Conservation (phyloP, 495 filamentous ascomycete genomes). For the Aspergillus incahuasiensis region DNA sequence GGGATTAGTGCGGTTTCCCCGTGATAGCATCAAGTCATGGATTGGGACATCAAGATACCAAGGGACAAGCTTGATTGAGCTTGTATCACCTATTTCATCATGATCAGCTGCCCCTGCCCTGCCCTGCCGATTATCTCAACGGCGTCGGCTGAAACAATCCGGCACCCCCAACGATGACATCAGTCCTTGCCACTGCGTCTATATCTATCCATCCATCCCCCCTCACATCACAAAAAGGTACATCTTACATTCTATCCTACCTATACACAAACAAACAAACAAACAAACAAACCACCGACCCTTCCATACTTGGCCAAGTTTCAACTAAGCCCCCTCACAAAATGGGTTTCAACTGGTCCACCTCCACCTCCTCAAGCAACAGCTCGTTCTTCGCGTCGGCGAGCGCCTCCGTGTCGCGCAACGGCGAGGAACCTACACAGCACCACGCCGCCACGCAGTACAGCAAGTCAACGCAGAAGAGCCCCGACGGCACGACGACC, state of each 20-base stretch:
- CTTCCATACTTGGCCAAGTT: background rate
- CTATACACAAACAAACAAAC: background rate
- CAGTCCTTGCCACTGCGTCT: constrained; percentile 2
- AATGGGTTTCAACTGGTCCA: background rate
- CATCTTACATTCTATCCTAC: background rate
- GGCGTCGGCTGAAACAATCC: background rate
- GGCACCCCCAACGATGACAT: background rate
- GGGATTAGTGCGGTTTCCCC: background rate
- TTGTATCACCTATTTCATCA: no score
- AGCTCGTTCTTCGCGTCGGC: constrained; percentile 18
- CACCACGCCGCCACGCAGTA: constrained; percentile 27
- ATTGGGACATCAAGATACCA: no score
- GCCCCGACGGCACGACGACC: constrained; percentile 32
- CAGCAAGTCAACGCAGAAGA: constrained; percentile 31
- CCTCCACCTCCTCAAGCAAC: background rate
- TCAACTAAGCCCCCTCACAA: background rate
- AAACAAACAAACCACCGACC: background rate
- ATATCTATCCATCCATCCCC: background rate
- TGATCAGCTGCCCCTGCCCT: no score
- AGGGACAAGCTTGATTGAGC: no score
- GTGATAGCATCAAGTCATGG: no score
- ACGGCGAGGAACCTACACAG: constrained; percentile 26
- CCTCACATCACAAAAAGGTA: background rate
- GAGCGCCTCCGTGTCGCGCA: constrained; percentile 24
- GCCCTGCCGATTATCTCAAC: no score